Base-by-base conservation (phyloP, 2,329 filamentous ascomycete genomes). In the Apiospora rasikravindrae region DNA sequence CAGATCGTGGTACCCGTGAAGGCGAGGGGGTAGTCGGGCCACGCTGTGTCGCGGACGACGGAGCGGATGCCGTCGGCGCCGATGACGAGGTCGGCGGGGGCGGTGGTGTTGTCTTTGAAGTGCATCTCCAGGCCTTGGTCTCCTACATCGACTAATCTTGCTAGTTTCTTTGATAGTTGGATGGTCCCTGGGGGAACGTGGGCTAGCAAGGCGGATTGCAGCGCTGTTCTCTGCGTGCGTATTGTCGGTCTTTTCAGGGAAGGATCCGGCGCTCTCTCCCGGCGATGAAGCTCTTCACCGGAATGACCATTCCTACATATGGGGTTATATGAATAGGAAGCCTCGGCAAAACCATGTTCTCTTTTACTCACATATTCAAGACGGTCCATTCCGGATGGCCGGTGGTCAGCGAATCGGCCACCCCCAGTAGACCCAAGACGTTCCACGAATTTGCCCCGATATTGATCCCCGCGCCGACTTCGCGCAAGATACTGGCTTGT, bases 21-120 rank as follows among this genome's bases (percentile, higher is more conserved):
- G 42, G 76, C 75, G 47, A 78, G 77, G 51, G 77, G 73, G 70
- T 80, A 77, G 49, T 75, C 68, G 8, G 77, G 69, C 77, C 77
- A 78, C 16, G 76, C 76, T 2, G 74, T 69, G 70, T 78, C 77
- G 13, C 78, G 70, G 2, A 79, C 77, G 74, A 86, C 83, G 5
- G 86, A 88, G 71, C 86, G 83, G 69, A 88, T 88, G 2, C 87
- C 86, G 75, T 89, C 86, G 5, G 85, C 87, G 0, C 86, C 87
- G 2, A 89, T 82, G 0, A 88, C 81, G 0, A 89, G 76, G 73
- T 88, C 86, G 2, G 82, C 82, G 22, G 81, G 77, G 2, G 82
- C 82, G 0, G 66, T 69, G 5, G 75, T 76, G 4, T 83, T 83
- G 73, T 89, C 86, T 16, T 84, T 80, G 71, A 90, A 89, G 0